Evolutionary conservation across 1,284 basidiomycete genomes (phyloP).

Genomic region (Salmacisia buchloeana): DNA sequence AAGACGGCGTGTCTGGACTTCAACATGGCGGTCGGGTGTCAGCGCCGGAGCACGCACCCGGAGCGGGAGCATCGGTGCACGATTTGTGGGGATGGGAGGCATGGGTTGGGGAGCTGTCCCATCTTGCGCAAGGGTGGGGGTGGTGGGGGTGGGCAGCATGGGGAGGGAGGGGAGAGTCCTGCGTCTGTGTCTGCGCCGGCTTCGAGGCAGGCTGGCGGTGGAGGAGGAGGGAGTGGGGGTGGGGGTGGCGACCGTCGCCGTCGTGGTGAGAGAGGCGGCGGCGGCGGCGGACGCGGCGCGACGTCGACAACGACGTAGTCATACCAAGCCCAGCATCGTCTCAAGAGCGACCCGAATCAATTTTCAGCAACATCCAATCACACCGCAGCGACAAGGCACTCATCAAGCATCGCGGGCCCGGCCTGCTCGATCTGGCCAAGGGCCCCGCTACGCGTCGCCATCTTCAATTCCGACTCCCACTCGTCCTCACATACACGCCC

Average conservation of each 20-base stretch:
- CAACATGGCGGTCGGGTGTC: neutral
- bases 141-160: neutral
- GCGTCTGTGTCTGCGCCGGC: neutral
- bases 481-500: neutral
- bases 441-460: neutral
- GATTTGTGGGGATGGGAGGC: neutral
- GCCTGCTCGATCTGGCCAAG: neutral
- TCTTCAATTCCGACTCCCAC: neutral
- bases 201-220: no score
- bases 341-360: no score
- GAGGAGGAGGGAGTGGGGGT: neutral
- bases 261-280: neutral
- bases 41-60: neutral
- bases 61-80: slow-evolving; percentile 6
- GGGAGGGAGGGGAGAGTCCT: no score
- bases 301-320: no score
- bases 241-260: neutral
- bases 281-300: neutral
- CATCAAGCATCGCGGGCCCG: no score
- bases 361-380: no score
- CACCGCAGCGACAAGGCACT: no score
- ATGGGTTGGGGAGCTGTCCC: neutral
- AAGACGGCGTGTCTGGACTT: slow-evolving; percentile 4
- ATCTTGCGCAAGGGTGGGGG: neutral
- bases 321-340: no score